Conservation (phyloP, 352 stramenopile genomes). For the Globisporangium paddicum region DNA sequence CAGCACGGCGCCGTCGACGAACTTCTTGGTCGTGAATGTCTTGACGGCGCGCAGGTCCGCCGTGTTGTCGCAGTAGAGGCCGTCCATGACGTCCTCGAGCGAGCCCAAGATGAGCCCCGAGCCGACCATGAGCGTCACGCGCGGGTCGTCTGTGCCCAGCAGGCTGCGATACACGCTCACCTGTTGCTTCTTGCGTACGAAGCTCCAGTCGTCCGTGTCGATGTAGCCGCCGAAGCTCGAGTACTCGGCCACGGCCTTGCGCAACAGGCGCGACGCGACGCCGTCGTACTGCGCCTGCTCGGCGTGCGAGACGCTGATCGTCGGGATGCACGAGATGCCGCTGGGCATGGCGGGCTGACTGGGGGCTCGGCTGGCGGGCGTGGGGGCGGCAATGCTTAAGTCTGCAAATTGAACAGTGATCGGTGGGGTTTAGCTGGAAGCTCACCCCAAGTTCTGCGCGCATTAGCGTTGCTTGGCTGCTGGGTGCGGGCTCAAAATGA, state of each 20-base stretch:
- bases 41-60: slow-evolving; percentile 28
- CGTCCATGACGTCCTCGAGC: slow-evolving; percentile 29
- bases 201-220: slow-evolving; percentile 9
- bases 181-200: slow-evolving; percentile 9
- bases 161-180: slow-evolving; percentile 10
- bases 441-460: background rate
- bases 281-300: slow-evolving; percentile 11
- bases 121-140: slow-evolving; percentile 8
- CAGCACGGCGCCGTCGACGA: slow-evolving; percentile 28
- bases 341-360: background rate
- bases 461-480: background rate
- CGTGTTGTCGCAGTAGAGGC: slow-evolving; percentile 32
- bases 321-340: slow-evolving; percentile 7
- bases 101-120: slow-evolving; percentile 3
- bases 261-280: slow-evolving; percentile 1
- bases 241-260: slow-evolving; percentile 11
- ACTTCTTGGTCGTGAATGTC: slow-evolving; percentile 25
- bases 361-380: no score
- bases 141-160: background rate
- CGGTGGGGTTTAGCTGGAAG: background rate
- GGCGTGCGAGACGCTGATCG: slow-evolving; percentile 1
- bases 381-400: no score
- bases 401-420: slow-evolving; percentile 1
- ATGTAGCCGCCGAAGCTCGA: slow-evolving; percentile 12
- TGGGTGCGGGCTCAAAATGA: background rate